Evolutionary conservation across 305 asterid species (phyloP), one percentile per base, ranked within the genome.

Genomic region (Euphrasia arctica): DNA sequence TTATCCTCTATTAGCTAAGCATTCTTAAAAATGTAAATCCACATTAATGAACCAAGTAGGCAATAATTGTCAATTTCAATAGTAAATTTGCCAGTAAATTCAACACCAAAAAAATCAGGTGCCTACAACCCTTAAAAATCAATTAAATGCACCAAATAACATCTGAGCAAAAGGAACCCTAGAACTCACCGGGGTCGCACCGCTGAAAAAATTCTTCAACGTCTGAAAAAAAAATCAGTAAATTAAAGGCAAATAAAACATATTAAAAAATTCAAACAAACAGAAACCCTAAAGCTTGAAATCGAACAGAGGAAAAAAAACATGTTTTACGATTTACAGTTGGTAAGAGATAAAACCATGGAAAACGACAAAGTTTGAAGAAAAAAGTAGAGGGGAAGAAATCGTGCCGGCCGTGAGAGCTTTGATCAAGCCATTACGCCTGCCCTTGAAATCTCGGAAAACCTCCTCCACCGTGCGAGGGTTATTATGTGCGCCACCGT

Each of bases 131-230:
- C 22, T 18, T 18, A 18, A 18, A 18, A 18, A 18, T 18, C 22
- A 18, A 18, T 18, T 18, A 18, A 18, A 18, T 18, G 22, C 22
- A 56, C 18, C 45, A 29, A 11, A 31, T 7, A 28, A 60, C 54
- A 39, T 25, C 54, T 25, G 10, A 54, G 63, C 11, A n/a, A 29
- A 69, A n/a, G 25, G n/a, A 67, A 52, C 63, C 63, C 63, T 47
- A 63, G 51, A 15, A 76, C 86, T 75, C 75, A 81, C 86, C 83
- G 15, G 86, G 86, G 76, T 81, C 86, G 66, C 83, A 81, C 78
- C 74, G 81, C 43, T 67, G 75, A 43, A 68, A 76, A 74, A 81
- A 76, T 6, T 78, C 83, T 66, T 73, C 86, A 57, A 76, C 80
- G 59, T 81, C 86, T 81, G 86, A 65, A 71, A 68, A 9, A 9